Percentiles rank a stretch among this genome's conserved stretches.
phyloP scores from a whole-genome alignment of 192 early-diverging fungal genomes.

The Hyaloraphidium curvatum region DNA sequence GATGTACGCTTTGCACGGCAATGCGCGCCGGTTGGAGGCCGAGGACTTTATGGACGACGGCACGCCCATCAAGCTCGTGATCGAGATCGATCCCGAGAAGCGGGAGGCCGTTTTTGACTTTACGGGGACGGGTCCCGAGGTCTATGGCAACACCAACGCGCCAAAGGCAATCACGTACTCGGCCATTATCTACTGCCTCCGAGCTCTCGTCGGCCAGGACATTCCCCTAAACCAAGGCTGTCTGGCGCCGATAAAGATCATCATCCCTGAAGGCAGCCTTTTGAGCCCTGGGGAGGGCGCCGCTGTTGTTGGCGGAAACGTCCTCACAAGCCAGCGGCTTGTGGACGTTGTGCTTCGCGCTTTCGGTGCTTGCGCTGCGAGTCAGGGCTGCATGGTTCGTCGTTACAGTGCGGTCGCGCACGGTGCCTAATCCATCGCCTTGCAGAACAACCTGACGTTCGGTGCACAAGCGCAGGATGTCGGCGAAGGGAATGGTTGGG shows the following conservation, averaged over 20 bases:
- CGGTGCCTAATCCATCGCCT: no score
- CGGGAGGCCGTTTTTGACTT: conserved; percentile 88
- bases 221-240: conserved; percentile 95
- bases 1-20: conserved; percentile 18
- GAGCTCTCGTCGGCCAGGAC: conserved; percentile 71
- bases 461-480: conserved; percentile 32
- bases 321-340: conserved; percentile 78
- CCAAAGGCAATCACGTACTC: conserved; percentile 46
- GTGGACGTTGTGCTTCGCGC: conserved; percentile 83
- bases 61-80: conserved; percentile 45
- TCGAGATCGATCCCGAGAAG: conserved; percentile 47
- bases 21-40: conserved; percentile 12
- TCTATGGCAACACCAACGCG: conserved; percentile 63
- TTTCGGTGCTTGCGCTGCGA: conserved; percentile 76
- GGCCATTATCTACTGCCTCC: conserved; percentile 93
- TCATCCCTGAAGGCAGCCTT: conserved; percentile 61
- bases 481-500: conserved; percentile 47
- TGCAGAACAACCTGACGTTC: conserved; percentile 84
- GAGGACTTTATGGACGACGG: conserved; percentile 51
- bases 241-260: conserved; percentile 57
- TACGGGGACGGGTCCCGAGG: conserved; percentile 62
- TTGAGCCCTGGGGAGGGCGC: conserved; percentile 58
- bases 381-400: conserved; percentile 25
- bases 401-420: not conserved
- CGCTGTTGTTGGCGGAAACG: conserved; percentile 96